Evolutionary conservation across 306 rosid genomes (phyloP), one percentile per base, ranked within the genome.

Genomic region (Dicorynia guianensis): DNA sequence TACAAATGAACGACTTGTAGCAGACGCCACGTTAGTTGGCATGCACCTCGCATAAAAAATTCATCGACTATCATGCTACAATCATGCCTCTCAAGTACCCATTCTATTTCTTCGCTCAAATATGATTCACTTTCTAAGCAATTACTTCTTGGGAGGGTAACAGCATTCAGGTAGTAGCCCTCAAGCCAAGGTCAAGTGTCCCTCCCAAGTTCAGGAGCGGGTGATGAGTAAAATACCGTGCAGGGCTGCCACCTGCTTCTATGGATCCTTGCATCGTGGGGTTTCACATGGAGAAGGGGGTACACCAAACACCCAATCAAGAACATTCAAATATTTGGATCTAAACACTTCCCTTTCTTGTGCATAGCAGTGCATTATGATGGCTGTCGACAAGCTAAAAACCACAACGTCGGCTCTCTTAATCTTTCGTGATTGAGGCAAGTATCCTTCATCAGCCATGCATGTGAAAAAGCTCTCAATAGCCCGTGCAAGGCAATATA

Each of bases 341-440:
- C 88, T 87, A 79, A 95, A 92, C 19, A 92, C 99, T n/a, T 92
- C 97, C 75, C 99, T 86, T 80, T 96, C 99, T 69, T 87, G 86
- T 33, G 97, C 93, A 64, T 90, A 96, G 78, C 97, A 92, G 69
- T 95, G 99, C 99, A 92, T 95, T 87, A 95, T 95, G 83, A 95
- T 90, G 80, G 97, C 97, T 3, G 97, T 92, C 49, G 99, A 92
- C 81, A 90, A 57, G 89, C 97, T 95, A 84, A 95, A 95, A 75
- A 87, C 78, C 65, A 89, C 68, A 30, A 90, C 90, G 80, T 95
- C 97, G 33, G 91, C 97, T 67, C 99, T 83, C 84, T 86, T 89
- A 64, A 95, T 83, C 50, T 75, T 92, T 65, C 83, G 82, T 15
- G 97, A 87, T 14, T 40, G 89, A 4, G 86, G 96, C 76, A 92